Percentiles rank a stretch among this genome's conserved stretches.
These are phyloP conservation scores for Penicillium steckii DNA, from an alignment of 495 filamentous ascomycete species.

Conservation along the genomic window DNA sequence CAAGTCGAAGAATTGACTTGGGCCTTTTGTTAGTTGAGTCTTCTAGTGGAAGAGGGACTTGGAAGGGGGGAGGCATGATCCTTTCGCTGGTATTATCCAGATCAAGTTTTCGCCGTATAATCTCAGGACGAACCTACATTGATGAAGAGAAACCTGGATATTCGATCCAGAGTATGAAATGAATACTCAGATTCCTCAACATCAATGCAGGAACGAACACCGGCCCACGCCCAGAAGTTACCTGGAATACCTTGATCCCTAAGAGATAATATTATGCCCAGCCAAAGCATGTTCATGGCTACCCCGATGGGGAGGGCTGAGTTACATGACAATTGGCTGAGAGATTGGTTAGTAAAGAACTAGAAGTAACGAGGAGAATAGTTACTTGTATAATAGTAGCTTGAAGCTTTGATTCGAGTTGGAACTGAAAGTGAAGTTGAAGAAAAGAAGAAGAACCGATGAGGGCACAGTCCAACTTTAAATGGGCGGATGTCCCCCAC, in stretches of 20 bases:
- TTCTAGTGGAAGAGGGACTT: conserved; percentile 29
- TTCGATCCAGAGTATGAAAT: too few relatives aligned
- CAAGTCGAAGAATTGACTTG: conserved; percentile 40
- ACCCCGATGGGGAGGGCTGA: conserved; percentile 29
- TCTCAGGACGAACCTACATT: conserved; percentile 72
- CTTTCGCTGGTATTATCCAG: conserved; percentile 99
- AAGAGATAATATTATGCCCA: conserved; percentile 35
- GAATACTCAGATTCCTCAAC: background rate
- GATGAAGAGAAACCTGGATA: conserved; percentile 3
- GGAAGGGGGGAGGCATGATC: conserved; percentile 72
- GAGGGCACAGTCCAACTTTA: conserved; percentile 20
- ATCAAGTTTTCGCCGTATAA: conserved; percentile 97
- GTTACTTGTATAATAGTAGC: conserved; percentile 15
- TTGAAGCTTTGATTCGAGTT: too few relatives aligned
- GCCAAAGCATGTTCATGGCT: conserved; percentile 43
- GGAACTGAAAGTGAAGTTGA: conserved; percentile 1
- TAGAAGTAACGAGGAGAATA: conserved; percentile 3
- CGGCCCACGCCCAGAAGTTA: conserved; percentile 63
- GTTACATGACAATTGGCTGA: conserved; percentile 23
- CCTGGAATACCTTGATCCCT: conserved; percentile 64
- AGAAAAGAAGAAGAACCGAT: conserved; percentile 1
- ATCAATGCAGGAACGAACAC: conserved; percentile 55
- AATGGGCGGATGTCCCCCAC: conserved; percentile 16
- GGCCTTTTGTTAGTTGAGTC: conserved; percentile 27
- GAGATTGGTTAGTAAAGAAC: conserved; percentile 16